Base-by-base conservation (phyloP, 176 grass and related monocot species). In the Aegilops bicornis region DNA sequence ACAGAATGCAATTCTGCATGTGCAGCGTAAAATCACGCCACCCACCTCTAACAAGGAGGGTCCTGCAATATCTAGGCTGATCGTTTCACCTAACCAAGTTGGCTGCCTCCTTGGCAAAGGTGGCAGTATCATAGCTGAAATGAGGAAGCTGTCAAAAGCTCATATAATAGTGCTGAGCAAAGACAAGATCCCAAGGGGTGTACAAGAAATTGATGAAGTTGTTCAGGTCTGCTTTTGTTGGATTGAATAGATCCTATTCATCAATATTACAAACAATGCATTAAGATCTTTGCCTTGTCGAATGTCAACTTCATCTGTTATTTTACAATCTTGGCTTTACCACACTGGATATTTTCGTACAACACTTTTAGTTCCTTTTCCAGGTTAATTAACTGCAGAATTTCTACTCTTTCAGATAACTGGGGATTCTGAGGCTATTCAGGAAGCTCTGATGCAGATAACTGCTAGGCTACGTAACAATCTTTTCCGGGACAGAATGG, bases 101-200 rank as follows among this genome's bases (percentile, higher is more conserved):
- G 94, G 97, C 60, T 99, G 94, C 72, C 87, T 99, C 80, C 92
- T 99, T 45, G 97, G 94, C 69, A 99, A 96, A 88, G 97, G 94
- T 48, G 97, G 97, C 56, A 78, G 83, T 79, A 90, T 99, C 58
- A 94, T 99, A 63, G 63, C 94, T 84, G 94, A 99, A 89, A 96
- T 99, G 94, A 96, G 97, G 90, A 99, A 96, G 80, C 83, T 91
- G 71, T 94, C 97, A 77, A 84, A 89, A 82, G 97, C 97, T 75
- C 91, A 92, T 69, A 94, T 99, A 83, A 64, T 95, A 64, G 91
- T 99, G 75, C 42, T 94, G 76, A 80, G 86, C 66, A 96, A 96
- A 92, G 94, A 93, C 42, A 91, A 94, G 79, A 88, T 91, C 58
- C 90, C 97, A 13, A 88, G 43, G 35, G 94, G 89, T 86, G 72